Conservation (phyloP, 78 protist genomes). For the Cavenderia fasciculata region DNA sequence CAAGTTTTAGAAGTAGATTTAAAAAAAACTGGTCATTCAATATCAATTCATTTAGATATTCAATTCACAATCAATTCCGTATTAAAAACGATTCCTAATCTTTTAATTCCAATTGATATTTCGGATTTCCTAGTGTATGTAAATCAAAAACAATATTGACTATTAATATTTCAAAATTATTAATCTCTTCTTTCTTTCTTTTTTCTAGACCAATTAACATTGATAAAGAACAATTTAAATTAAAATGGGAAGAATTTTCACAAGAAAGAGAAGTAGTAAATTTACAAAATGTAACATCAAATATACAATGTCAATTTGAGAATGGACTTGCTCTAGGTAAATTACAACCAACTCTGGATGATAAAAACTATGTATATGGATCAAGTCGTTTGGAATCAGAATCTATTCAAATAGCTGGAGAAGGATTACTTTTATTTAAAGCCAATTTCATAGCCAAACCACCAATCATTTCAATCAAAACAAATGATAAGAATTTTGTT, state of each 20-base stretch:
- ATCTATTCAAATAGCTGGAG: background rate
- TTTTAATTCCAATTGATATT: conserved; percentile 16
- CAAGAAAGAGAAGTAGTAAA: conserved; percentile 8
- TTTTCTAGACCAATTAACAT: background rate
- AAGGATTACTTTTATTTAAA: background rate
- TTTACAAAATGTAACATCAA: background rate
- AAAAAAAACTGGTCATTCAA: background rate
- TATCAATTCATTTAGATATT: background rate
- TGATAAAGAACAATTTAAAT: background rate
- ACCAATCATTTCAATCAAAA: background rate
- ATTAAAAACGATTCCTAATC: background rate
- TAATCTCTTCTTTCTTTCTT: too few relatives aligned
- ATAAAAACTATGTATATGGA: background rate
- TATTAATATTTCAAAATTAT: too few relatives aligned
- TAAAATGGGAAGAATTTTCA: background rate
- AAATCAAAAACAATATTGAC: too few relatives aligned
- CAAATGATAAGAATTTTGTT: conserved; percentile 12
- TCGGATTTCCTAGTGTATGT: conserved; percentile 27
- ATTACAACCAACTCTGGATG: background rate
- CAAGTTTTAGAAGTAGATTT: conserved; percentile 5
- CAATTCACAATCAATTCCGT: background rate
- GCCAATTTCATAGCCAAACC: background rate
- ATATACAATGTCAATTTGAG: background rate
- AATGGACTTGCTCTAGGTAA: background rate
- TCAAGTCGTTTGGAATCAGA: background rate